These are phyloP conservation scores for Gaeumannomyces tritici DNA, from an alignment of 2,329 filamentous ascomycete species.

Conservation along the genomic window DNA sequence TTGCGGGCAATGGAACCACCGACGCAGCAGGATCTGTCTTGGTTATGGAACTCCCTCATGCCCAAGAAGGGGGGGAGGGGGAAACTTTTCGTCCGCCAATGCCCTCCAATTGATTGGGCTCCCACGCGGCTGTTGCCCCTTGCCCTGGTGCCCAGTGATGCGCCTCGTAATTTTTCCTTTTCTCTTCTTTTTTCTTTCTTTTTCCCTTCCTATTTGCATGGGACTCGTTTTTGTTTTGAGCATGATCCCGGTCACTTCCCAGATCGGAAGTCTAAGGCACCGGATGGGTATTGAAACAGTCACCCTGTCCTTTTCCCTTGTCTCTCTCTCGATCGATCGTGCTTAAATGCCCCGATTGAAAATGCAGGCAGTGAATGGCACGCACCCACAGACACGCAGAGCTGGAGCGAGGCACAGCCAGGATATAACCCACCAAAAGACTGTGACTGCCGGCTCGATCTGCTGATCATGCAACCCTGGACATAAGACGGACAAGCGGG, in stretches of 20 bases:
- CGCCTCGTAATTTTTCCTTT: background rate
- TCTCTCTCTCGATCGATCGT: background rate
- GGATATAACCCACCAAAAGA: background rate
- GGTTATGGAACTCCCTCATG: background rate
- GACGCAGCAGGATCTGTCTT: background rate
- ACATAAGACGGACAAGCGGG: background rate
- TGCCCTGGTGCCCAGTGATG: background rate
- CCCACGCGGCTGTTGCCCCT: background rate
- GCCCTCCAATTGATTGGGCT: background rate
- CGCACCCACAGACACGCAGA: too few species aligned
- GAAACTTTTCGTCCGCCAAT: background rate
- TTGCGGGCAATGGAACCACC: background rate
- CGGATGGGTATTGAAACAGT: background rate
- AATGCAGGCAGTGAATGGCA: background rate
- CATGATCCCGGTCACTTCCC: background rate
- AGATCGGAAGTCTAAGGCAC: background rate
- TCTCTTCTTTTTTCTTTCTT: background rate
- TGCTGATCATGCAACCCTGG: background rate
- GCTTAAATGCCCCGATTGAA: background rate
- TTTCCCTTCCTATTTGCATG: too few species aligned
- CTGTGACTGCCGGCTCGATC: background rate
- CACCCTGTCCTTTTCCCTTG: background rate
- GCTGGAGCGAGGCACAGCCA: background rate
- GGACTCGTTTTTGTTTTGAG: too few species aligned
- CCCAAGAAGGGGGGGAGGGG: too few species aligned